Conservation (phyloP, 345 rosid species). For the Melastoma malabathricum region DNA sequence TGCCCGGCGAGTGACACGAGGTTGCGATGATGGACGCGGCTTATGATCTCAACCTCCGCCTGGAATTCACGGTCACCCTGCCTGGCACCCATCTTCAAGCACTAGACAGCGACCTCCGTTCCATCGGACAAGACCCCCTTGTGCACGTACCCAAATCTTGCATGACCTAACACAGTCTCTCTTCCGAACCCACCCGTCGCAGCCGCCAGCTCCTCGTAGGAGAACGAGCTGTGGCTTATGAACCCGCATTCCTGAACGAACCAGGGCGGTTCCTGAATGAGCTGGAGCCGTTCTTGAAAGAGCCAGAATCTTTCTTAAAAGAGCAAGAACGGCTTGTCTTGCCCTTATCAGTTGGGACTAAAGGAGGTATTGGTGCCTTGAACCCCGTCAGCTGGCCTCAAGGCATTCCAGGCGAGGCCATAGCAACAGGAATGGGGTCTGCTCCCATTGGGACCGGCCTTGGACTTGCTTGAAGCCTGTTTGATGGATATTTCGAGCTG, state of each 20-base stretch:
- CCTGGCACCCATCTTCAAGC: conserved; percentile 75
- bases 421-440: no score
- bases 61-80: conserved; percentile 86
- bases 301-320: no score
- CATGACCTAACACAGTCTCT: conserved; percentile 58
- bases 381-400: no score
- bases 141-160: conserved; percentile 87
- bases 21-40: conserved; percentile 90
- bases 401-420: no score
- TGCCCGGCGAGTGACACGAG: conserved; percentile 84
- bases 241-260: conserved; percentile 22
- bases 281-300: no score
- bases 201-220: conserved; percentile 52
- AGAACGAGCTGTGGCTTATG: conserved; percentile 45
- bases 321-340: conserved; percentile 9
- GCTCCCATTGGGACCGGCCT: no score
- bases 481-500: no score
- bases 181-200: conserved; percentile 64
- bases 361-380: not conserved
- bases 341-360: conserved; percentile 17
- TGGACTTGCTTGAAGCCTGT: no score
- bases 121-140: conserved; percentile 58
- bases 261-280: conserved; percentile 6
- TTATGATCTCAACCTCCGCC: conserved; percentile 90
- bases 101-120: conserved; percentile 75